These are phyloP conservation scores for Ophiocordyceps sinensis DNA, from an alignment of 2,329 filamentous ascomycete genomes.

Conservation along the genomic window DNA sequence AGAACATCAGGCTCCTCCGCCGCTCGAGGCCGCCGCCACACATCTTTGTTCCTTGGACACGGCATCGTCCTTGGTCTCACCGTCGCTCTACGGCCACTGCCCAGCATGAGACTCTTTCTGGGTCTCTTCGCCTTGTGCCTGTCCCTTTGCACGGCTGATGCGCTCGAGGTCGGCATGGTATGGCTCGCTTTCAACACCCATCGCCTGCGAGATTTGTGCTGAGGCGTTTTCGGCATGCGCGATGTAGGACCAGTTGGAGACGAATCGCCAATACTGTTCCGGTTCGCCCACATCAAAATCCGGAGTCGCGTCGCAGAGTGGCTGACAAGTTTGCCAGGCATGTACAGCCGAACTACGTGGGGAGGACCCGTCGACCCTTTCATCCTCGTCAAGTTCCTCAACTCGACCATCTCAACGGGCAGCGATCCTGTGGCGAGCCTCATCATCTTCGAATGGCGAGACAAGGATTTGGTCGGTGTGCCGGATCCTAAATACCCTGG, in stretches of 20 bases:
- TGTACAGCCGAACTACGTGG: conserved; percentile 88
- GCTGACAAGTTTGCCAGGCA: conserved; percentile 36
- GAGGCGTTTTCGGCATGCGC: neutral
- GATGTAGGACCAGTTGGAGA: conserved; percentile 55
- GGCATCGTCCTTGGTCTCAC: neutral
- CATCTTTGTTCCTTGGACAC: neutral
- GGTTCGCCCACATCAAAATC: conserved; percentile 23
- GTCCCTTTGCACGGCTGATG: conserved; percentile 37
- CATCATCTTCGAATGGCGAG: conserved; percentile 88
- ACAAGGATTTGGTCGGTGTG: conserved; percentile 65
- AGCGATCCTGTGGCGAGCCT: conserved; percentile 67
- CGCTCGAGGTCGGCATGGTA: conserved; percentile 46
- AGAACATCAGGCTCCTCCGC: too few species aligned
- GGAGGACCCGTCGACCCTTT: conserved; percentile 78
- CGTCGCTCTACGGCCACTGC: neutral
- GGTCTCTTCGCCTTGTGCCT: conserved; percentile 36
- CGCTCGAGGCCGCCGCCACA: too few species aligned
- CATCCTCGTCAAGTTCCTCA: conserved; percentile 68
- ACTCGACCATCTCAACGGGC: conserved; percentile 37
- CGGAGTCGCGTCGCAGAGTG: neutral
- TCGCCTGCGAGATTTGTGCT: neutral
- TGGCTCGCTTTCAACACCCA: conserved; percentile 10
- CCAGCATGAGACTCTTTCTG: conserved; percentile 40
- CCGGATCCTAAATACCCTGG: conserved; percentile 32
- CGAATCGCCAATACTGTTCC: conserved; percentile 68